Conservation (phyloP, 148 eudicot species). For the Amaranthus cruentus region DNA sequence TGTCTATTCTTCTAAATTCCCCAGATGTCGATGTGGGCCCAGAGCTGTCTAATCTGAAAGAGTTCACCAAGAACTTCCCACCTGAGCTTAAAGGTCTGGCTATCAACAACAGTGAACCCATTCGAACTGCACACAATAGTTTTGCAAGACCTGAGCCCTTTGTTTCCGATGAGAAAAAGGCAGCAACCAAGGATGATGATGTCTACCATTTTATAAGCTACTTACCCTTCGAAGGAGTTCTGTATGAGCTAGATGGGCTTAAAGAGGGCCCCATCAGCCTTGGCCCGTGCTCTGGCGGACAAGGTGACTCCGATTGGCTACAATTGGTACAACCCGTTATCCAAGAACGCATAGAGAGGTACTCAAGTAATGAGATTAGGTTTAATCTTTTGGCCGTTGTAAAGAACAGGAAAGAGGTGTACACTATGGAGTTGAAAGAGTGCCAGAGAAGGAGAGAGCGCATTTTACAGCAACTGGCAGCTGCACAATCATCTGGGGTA, state of each 20-base stretch:
- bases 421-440: constrained; percentile 86
- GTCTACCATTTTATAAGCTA: constrained; percentile 98
- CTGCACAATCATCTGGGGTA: constrained; percentile 47
- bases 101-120: constrained; percentile 97
- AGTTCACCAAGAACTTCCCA: constrained; percentile 83
- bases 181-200: constrained; percentile 91
- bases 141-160: constrained; percentile 98
- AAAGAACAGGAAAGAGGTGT: constrained; percentile 88
- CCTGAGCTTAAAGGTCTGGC: constrained; percentile 97
- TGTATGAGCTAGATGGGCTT: constrained; percentile 93
- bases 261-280: constrained; percentile 96
- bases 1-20: constrained; percentile 86
- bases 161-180: constrained; percentile 85
- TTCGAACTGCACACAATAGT: constrained; percentile 90
- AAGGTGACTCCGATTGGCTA: constrained; percentile 74
- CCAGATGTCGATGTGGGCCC: constrained; percentile 92
- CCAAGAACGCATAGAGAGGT: constrained; percentile 88
- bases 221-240: constrained; percentile 82
- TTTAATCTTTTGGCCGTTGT: constrained; percentile 85
- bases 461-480: constrained; percentile 66
- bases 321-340: constrained; percentile 75
- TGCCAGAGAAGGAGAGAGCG: constrained; percentile 81
- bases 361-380: constrained; percentile 80
- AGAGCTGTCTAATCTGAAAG: constrained; percentile 76
- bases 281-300: constrained; percentile 85